These are phyloP conservation scores for Bremia lactucae DNA, from an alignment of 352 stramenopile genomes.

Conservation along the genomic window DNA sequence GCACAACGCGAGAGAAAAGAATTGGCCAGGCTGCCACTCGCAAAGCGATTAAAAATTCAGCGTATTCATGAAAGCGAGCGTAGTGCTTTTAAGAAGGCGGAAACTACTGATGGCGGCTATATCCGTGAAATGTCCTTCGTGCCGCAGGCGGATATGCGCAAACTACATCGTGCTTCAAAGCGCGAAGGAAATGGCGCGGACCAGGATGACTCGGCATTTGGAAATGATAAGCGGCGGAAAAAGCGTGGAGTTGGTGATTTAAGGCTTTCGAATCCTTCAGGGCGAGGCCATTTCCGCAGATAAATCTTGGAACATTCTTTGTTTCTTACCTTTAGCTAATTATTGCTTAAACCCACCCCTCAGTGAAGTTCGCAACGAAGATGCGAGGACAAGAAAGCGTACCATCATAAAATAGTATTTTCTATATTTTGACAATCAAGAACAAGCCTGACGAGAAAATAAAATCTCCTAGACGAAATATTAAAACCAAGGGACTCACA, in stretches of 20 bases:
- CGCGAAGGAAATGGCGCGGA: constrained; percentile 10
- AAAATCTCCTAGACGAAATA: too few relatives aligned
- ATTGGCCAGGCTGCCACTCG: constrained; percentile 64
- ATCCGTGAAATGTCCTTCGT: constrained; percentile 79
- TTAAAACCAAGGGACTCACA: too few relatives aligned
- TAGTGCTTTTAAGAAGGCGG: constrained; percentile 79
- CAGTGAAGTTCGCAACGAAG: too few relatives aligned
- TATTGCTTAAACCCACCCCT: too few relatives aligned
- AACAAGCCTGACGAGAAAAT: too few relatives aligned
- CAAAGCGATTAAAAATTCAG: constrained; percentile 66
- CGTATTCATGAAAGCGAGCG: constrained; percentile 62
- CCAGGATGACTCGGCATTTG: constrained; percentile 16
- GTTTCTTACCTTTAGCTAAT: too few relatives aligned
- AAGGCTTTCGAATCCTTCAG: constrained; percentile 38
- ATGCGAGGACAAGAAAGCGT: too few relatives aligned
- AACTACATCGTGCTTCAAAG: constrained; percentile 36
- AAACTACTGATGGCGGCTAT: constrained; percentile 59
- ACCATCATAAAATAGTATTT: too few relatives aligned
- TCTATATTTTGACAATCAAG: too few relatives aligned
- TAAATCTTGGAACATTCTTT: constrained; percentile 17
- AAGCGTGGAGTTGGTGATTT: constrained; percentile 74
- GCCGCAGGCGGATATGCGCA: constrained; percentile 43
- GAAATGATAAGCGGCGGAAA: constrained; percentile 41
- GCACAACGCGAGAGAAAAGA: constrained; percentile 72
- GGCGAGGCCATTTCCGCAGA: constrained; percentile 46